phyloP scores from a whole-genome alignment of 768 basidiomycete genomes.

The Russula compacta region DNA sequence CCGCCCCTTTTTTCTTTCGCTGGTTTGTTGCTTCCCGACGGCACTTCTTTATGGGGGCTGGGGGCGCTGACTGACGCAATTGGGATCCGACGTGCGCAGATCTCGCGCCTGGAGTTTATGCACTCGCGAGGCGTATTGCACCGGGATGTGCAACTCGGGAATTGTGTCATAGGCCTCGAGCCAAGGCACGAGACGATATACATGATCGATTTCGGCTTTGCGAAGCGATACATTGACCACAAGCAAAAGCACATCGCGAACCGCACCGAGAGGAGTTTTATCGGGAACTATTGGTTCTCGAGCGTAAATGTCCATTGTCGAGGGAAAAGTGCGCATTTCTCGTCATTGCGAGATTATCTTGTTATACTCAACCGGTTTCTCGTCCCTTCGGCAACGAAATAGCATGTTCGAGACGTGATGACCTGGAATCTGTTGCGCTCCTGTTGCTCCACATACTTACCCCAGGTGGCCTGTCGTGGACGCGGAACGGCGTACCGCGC shows the following conservation, averaged over 20 bases:
- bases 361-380: neutral
- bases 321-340: slow-evolving; percentile 45
- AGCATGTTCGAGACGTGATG: slow-evolving; percentile 76
- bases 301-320: slow-evolving; percentile 72
- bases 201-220: slow-evolving; percentile 84
- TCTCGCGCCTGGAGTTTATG: slow-evolving; percentile 65
- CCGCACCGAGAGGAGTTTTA: slow-evolving; percentile 58
- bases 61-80: neutral
- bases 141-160: slow-evolving; percentile 73
- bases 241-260: slow-evolving; percentile 59
- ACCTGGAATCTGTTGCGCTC: slow-evolving; percentile 66
- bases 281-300: slow-evolving; percentile 81
- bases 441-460: slow-evolving; percentile 78
- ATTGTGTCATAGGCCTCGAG: slow-evolving; percentile 55
- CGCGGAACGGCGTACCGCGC: slow-evolving; percentile 71
- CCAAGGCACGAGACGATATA: slow-evolving; percentile 55
- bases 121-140: slow-evolving; percentile 65
- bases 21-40: neutral
- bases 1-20: neutral
- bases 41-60: too few species aligned
- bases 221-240: slow-evolving; percentile 66
- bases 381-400: neutral
- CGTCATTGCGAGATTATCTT: neutral
- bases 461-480: slow-evolving; percentile 69
- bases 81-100: slow-evolving; percentile 32